Conservation (phyloP, 1,139 yeast genomes). For the Protomyces inundatus region DNA sequence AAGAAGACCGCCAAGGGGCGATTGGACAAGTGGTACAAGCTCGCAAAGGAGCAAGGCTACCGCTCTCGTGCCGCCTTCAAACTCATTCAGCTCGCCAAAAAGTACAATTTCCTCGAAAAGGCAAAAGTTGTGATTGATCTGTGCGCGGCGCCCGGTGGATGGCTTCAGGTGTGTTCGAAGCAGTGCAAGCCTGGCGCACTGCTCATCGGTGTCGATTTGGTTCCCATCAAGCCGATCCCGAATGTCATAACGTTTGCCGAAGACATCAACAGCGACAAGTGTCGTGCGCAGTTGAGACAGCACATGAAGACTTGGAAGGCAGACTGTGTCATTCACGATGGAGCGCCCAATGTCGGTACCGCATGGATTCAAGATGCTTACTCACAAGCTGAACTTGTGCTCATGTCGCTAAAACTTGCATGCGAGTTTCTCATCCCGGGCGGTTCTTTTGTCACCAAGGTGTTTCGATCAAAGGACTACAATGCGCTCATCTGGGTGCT, state of each 20-base stretch:
- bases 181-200: constrained; percentile 87
- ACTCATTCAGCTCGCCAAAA: constrained; percentile 89
- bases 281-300: constrained; percentile 87
- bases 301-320: constrained; percentile 99
- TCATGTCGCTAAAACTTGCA: constrained; percentile 88
- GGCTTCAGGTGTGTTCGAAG: constrained; percentile 92
- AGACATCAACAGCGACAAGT: constrained; percentile 96
- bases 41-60: constrained; percentile 91
- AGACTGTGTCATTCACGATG: constrained; percentile 92
- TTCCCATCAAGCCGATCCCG: constrained; percentile 90
- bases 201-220: constrained; percentile 96
- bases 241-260: constrained; percentile 91
- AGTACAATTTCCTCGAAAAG: constrained; percentile 86
- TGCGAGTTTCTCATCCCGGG: constrained; percentile 89
- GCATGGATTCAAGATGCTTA: constrained; percentile 99
- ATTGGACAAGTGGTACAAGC: constrained; percentile 90
- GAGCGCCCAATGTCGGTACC: constrained; percentile 99
- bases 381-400: constrained; percentile 90
- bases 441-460: constrained; percentile 95
- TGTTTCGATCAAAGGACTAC: constrained; percentile 95
- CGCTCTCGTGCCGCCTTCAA: constrained; percentile 99
- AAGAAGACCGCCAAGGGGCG: constrained; percentile 50
- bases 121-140: constrained; percentile 96
- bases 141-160: constrained; percentile 96
- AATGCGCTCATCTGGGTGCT: constrained; percentile 96